phyloP scores from a whole-genome alignment of 192 early-diverging fungal genomes.

The Coemansia sp. region DNA sequence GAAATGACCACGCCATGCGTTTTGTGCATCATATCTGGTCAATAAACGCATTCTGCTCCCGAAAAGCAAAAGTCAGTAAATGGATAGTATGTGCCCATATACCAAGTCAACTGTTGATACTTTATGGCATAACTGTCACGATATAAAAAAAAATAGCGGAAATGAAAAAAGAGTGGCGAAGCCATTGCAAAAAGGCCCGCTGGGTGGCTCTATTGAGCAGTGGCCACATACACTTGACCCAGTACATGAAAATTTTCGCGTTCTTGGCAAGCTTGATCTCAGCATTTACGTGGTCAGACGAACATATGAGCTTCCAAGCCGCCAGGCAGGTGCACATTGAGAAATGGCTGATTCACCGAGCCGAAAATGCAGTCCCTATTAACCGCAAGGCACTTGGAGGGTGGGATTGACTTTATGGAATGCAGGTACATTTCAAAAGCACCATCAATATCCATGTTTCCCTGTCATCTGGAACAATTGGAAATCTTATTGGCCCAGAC shows the following conservation, averaged over 20 bases:
- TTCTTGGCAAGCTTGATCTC: not conserved
- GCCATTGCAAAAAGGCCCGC: constrained; percentile 8
- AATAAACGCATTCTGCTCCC: constrained; percentile 9
- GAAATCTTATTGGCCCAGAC: constrained; percentile 10
- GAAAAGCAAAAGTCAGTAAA: constrained; percentile 13
- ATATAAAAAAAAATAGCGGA: constrained; percentile 4
- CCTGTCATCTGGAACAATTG: constrained; percentile 8
- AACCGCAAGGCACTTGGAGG: too few relatives aligned
- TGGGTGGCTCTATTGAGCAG: constrained; percentile 28
- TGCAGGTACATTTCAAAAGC: too few relatives aligned
- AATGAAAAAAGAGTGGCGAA: constrained; percentile 20
- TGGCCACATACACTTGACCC: constrained; percentile 16
- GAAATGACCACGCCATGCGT: constrained; percentile 21
- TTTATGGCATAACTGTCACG: constrained; percentile 5
- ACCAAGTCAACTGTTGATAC: not conserved
- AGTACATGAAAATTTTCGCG: not conserved
- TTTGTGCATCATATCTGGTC: constrained; percentile 16
- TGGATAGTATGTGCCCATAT: constrained; percentile 3
- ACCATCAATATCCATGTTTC: too few relatives aligned
- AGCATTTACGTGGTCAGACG: not conserved
- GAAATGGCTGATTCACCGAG: constrained; percentile 13
- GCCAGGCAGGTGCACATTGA: constrained; percentile 12
- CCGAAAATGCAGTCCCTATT: constrained; percentile 1
- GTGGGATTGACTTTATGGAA: too few relatives aligned
- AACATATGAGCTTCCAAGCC: not conserved